phyloP scores from a whole-genome alignment of 2,329 filamentous ascomycete genomes.

The Aspergillus japonicus region DNA sequence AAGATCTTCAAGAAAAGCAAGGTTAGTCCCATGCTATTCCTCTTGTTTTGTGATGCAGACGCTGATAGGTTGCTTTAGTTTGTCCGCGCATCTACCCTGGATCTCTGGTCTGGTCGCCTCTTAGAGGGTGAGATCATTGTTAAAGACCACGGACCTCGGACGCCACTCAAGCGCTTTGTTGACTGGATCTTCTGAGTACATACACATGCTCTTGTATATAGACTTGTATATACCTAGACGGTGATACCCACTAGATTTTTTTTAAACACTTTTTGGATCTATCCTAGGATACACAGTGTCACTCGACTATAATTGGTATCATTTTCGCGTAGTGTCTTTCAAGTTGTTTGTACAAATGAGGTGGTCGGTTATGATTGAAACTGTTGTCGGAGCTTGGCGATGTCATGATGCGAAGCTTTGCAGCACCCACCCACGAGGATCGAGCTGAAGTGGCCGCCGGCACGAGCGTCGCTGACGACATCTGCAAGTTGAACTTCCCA shows the following conservation, averaged over 20 bases:
- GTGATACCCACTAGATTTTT: conserved; percentile 17
- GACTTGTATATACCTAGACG: conserved; percentile 13
- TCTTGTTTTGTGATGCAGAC: not conserved
- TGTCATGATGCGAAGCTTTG: conserved; percentile 43
- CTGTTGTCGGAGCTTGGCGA: conserved; percentile 29
- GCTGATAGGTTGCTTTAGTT: conserved; percentile 17
- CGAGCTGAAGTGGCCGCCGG: conserved; percentile 26
- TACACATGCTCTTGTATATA: conserved; percentile 18
- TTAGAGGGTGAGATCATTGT: conserved; percentile 30
- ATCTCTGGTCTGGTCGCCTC: conserved; percentile 34
- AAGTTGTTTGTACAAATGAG: not conserved
- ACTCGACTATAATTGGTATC: no score
- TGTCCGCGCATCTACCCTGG: conserved; percentile 26
- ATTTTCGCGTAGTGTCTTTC: not conserved
- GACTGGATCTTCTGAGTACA: conserved; percentile 28
- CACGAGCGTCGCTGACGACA: conserved; percentile 32
- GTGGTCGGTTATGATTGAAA: conserved; percentile 7
- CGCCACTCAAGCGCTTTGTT: conserved; percentile 23
- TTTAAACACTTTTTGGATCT: not conserved
- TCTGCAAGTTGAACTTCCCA: conserved; percentile 40
- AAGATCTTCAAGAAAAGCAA: conserved; percentile 42
- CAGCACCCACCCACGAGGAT: conserved; percentile 50
- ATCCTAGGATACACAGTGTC: not conserved
- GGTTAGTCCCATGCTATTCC: conserved; percentile 24
- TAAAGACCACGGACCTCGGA: conserved; percentile 17